These are phyloP conservation scores for Fomes fomentarius DNA, from an alignment of 1,284 basidiomycete genomes.

Conservation along the genomic window DNA sequence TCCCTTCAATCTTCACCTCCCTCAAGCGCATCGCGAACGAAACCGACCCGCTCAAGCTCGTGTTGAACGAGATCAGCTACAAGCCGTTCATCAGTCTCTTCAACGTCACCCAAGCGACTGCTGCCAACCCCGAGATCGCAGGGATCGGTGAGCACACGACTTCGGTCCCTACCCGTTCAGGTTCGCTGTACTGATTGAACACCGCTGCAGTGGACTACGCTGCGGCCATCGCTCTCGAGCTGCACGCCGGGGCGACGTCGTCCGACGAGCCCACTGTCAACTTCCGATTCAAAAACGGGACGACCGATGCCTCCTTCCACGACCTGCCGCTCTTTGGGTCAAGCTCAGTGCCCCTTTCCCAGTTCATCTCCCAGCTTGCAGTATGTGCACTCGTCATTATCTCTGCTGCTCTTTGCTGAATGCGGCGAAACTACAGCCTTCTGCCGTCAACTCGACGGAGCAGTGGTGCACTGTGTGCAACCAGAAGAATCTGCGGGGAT, in stretches of 20 bases:
- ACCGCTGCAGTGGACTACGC: constrained; percentile 48
- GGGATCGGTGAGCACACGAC: constrained; percentile 35
- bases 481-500: constrained; percentile 16
- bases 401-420: background rate
- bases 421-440: constrained; percentile 19
- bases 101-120: constrained; percentile 46
- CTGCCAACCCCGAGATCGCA: constrained; percentile 35
- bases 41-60: constrained; percentile 45
- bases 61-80: constrained; percentile 47
- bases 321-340: constrained; percentile 17
- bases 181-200: background rate
- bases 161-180: background rate
- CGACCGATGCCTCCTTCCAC: constrained; percentile 33
- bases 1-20: constrained; percentile 47
- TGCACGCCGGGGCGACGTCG: constrained; percentile 31
- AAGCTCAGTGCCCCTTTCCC: constrained; percentile 33
- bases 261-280: constrained; percentile 32
- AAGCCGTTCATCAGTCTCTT: constrained; percentile 57
- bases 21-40: constrained; percentile 44
- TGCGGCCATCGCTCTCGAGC: constrained; percentile 46
- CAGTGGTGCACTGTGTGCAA: constrained; percentile 42
- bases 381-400: constrained; percentile 22
- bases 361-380: constrained; percentile 38
- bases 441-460: constrained; percentile 36
- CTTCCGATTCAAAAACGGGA: constrained; percentile 57